Conservation (phyloP, 2,329 filamentous ascomycete species). For the Coniochaeta sp. region DNA sequence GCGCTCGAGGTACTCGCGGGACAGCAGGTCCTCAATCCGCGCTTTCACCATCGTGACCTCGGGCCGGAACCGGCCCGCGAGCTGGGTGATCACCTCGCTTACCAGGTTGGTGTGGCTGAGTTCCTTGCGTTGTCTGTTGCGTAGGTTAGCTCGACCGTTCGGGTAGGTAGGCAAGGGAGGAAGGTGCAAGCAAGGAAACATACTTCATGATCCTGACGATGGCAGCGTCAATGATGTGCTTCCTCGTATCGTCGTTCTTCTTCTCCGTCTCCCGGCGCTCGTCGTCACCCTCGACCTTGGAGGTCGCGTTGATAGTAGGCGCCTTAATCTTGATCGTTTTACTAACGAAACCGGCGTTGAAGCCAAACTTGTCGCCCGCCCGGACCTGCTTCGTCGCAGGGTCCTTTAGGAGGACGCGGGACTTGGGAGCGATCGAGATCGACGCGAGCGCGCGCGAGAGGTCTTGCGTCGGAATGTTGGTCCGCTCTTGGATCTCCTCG, state of each 20-base stretch:
- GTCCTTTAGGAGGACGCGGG: constrained; percentile 71
- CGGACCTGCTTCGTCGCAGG: constrained; percentile 74
- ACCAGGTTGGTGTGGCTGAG: constrained; percentile 63
- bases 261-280: constrained; percentile 66
- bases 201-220: constrained; percentile 84
- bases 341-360: constrained; percentile 76
- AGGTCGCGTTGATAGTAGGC: constrained; percentile 71
- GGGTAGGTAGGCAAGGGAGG: too few species aligned
- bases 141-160: too few species aligned
- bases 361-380: constrained; percentile 68
- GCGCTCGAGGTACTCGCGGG: constrained; percentile 71
- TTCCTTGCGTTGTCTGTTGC: constrained; percentile 62
- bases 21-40: constrained; percentile 71
- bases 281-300: constrained; percentile 73
- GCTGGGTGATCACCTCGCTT: constrained; percentile 62
- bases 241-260: constrained; percentile 66
- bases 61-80: constrained; percentile 64
- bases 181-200: constrained; percentile 30
- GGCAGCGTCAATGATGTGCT: constrained; percentile 67
- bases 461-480: constrained; percentile 69
- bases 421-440: constrained; percentile 77
- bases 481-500: constrained; percentile 77
- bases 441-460: constrained; percentile 74
- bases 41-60: constrained; percentile 74
- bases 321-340: constrained; percentile 85